These are phyloP conservation scores for Lactarius pseudohatsudake DNA, from an alignment of 768 basidiomycete genomes.

Conservation along the genomic window DNA sequence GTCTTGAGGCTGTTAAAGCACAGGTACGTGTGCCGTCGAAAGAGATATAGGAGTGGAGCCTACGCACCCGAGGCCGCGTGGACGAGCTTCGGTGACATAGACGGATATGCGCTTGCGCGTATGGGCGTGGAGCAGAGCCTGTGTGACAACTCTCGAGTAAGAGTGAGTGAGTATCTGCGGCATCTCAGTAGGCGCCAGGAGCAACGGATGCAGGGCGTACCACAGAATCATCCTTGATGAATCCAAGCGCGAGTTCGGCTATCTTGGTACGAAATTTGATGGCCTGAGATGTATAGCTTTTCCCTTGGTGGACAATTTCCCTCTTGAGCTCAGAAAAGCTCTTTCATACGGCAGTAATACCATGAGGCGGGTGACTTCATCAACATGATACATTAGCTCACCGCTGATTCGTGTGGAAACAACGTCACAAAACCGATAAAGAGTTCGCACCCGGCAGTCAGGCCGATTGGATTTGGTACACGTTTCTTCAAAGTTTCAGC, in stretches of 20 bases:
- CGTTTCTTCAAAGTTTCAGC: conserved; percentile 59
- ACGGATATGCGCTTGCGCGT: conserved; percentile 92
- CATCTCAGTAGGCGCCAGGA: conserved; percentile 24
- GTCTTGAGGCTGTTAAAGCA: conserved; percentile 73
- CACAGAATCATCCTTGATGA: conserved; percentile 94
- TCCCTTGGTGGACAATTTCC: conserved; percentile 79
- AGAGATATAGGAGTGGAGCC: conserved; percentile 16
- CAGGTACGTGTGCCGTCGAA: conserved; percentile 16
- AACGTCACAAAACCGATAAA: conserved; percentile 88
- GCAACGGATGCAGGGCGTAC: conserved; percentile 41
- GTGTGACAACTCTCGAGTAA: conserved; percentile 93
- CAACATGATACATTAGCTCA: conserved; percentile 41
- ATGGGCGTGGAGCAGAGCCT: conserved; percentile 88
- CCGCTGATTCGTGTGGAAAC: conserved; percentile 78
- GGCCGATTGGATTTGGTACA: conserved; percentile 76
- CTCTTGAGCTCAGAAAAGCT: conserved; percentile 83
- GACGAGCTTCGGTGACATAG: conserved; percentile 95
- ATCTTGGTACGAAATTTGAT: conserved; percentile 88
- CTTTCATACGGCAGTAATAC: conserved; percentile 40
- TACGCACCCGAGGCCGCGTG: conserved; percentile 79
- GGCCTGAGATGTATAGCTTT: conserved; percentile 73
- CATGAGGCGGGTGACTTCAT: conserved; percentile 23
- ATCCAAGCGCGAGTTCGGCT: conserved; percentile 81
- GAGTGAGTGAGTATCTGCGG: conserved; percentile 92
- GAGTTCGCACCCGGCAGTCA: conserved; percentile 87